These are phyloP conservation scores for Fusarium heterosporum DNA, from an alignment of 2,329 filamentous ascomycete genomes.

Conservation along the genomic window DNA sequence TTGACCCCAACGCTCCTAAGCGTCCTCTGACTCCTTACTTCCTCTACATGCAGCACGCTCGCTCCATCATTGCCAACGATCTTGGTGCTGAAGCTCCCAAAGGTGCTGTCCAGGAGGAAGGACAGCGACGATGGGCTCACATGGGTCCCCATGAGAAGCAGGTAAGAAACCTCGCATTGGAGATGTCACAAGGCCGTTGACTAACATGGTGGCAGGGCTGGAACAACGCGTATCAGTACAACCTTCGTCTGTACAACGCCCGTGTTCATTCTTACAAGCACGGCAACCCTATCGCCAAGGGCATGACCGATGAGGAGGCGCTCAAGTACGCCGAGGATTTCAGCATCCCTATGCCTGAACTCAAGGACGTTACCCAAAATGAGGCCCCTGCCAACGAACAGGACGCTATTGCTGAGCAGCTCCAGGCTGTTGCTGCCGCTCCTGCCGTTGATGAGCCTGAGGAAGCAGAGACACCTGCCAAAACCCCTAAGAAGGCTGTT, in stretches of 20 bases:
- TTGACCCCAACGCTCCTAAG: conserved; percentile 95
- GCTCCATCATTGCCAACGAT: conserved; percentile 83
- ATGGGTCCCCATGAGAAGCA: conserved; percentile 81
- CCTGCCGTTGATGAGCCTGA: conserved; percentile 55
- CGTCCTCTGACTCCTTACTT: conserved; percentile 94
- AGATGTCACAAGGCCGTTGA: not conserved
- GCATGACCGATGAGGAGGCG: conserved; percentile 71
- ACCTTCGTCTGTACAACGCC: conserved; percentile 73
- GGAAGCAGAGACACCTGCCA: conserved; percentile 60
- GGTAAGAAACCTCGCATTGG: conserved; percentile 48
- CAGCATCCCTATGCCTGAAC: conserved; percentile 64
- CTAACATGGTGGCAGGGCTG: conserved; percentile 58
- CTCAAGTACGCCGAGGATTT: conserved; percentile 70
- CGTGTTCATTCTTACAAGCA: conserved; percentile 73
- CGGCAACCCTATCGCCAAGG: conserved; percentile 68
- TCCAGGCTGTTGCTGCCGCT: conserved; percentile 58
- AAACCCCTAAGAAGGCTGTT: conserved; percentile 69
- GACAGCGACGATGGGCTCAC: conserved; percentile 84
- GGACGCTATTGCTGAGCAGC: conserved; percentile 70
- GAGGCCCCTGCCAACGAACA: conserved; percentile 58
- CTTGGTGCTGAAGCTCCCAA: conserved; percentile 81
- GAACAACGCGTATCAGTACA: conserved; percentile 76
- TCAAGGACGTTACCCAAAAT: conserved; percentile 56
- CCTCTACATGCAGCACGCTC: conserved; percentile 90
- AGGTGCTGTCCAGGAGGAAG: conserved; percentile 88